phyloP scores from a whole-genome alignment of 116 monocot species.

The Dioscorea cayenensis region DNA sequence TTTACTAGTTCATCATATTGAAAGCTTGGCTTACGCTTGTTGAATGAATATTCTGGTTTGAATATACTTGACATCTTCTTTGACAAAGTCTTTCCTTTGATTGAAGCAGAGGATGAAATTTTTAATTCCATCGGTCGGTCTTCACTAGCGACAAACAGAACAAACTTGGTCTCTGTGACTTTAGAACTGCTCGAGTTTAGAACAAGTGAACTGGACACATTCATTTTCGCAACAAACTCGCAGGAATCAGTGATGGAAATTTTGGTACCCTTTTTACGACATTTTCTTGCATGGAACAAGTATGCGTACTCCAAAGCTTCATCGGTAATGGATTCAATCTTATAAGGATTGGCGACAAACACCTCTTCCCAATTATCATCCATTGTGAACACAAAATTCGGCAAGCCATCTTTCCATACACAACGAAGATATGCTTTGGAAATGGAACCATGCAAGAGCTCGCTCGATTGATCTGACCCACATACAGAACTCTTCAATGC shows the following conservation, averaged over 20 bases:
- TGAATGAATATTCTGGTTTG: slow-evolving; percentile 18
- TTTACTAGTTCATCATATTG: slow-evolving; percentile 14
- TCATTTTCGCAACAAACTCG: slow-evolving; percentile 67
- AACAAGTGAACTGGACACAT: slow-evolving; percentile 51
- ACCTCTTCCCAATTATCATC: slow-evolving; percentile 22
- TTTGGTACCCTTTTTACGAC: slow-evolving; percentile 10
- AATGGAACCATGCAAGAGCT: slow-evolving; percentile 6
- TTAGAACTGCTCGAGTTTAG: slow-evolving; percentile 23
- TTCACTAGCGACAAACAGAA: slow-evolving; percentile 39
- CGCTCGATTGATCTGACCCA: slow-evolving; percentile 8
- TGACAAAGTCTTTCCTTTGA: slow-evolving; percentile 32
- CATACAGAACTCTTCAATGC: slow-evolving; percentile 15
- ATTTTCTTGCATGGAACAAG: slow-evolving; percentile 36
- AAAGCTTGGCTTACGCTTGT: slow-evolving; percentile 14
- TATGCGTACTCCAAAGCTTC: slow-evolving; percentile 53
- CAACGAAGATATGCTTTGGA: slow-evolving; percentile 43
- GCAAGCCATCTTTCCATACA: slow-evolving; percentile 36
- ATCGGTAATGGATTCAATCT: slow-evolving; percentile 27
- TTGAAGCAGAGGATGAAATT: slow-evolving; percentile 16
- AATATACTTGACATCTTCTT: slow-evolving; percentile 37
- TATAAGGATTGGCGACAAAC: slow-evolving; percentile 40
- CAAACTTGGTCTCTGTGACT: slow-evolving; percentile 61
- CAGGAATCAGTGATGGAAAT: background rate
- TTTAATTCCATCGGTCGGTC: slow-evolving; percentile 20
- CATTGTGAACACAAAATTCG: slow-evolving; percentile 44